Percentiles rank a stretch among this genome's conserved stretches.
These are phyloP conservation scores for Trametes elegans DNA, from an alignment of 768 basidiomycete species.

Conservation along the genomic window DNA sequence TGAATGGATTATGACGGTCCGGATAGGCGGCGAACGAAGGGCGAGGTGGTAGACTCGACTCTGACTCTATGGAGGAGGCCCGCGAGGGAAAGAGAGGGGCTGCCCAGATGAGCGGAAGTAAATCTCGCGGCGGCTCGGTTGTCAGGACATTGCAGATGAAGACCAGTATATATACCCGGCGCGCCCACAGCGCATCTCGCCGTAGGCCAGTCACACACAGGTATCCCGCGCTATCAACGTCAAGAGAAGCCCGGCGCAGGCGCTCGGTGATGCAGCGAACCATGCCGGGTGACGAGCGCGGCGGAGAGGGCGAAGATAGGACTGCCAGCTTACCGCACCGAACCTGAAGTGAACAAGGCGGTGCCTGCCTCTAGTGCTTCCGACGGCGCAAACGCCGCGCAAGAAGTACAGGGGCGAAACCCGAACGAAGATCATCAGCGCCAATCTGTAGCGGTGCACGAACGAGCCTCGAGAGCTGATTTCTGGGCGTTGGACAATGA, in stretches of 20 bases:
- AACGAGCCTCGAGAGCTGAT: neutral
- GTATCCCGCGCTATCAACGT: conserved; percentile 20
- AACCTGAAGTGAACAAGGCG: neutral
- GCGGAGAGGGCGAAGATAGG: neutral
- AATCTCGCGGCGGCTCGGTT: conserved; percentile 11
- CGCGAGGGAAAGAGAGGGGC: neutral
- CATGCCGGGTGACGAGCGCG: conserved; percentile 3
- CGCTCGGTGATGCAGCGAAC: conserved; percentile 11
- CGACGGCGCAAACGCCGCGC: conserved; percentile 1
- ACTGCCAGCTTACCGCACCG: neutral
- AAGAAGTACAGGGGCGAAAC: conserved; percentile 6
- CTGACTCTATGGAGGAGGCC: neutral
- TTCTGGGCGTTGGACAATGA: neutral
- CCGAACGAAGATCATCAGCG: conserved; percentile 15
- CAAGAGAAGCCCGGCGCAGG: conserved; percentile 9
- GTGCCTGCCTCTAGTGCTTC: conserved; percentile 4
- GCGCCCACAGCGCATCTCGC: conserved; percentile 12
- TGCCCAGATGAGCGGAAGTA: conserved; percentile 6
- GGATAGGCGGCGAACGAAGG: neutral
- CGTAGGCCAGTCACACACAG: conserved; percentile 13
- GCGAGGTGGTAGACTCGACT: neutral
- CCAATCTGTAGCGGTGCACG: conserved; percentile 7
- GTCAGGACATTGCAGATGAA: neutral
- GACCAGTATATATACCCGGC: neutral
- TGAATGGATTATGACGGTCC: neutral